Conservation (phyloP, 2,329 filamentous ascomycete genomes). For the Fusarium udum region DNA sequence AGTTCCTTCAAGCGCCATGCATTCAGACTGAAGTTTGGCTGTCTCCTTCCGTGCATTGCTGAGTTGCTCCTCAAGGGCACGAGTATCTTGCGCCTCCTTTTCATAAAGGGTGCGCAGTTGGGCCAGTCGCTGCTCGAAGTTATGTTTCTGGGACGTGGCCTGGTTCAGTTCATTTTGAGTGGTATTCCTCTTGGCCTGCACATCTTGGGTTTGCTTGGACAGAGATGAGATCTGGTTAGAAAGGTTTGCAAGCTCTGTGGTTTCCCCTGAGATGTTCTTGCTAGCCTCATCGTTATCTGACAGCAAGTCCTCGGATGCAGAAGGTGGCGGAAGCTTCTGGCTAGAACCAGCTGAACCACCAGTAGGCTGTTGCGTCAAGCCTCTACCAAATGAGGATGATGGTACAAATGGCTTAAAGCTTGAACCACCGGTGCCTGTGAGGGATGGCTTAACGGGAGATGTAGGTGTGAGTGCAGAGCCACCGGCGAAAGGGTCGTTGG, state of each 20-base stretch:
- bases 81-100: constrained; percentile 89
- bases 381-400: constrained; percentile 90
- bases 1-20: constrained; percentile 81
- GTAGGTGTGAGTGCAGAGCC: constrained; percentile 59
- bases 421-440: constrained; percentile 51
- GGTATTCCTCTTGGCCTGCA: constrained; percentile 81
- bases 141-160: constrained; percentile 85
- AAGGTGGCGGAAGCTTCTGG: constrained; percentile 51
- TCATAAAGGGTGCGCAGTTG: constrained; percentile 91
- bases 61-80: constrained; percentile 84
- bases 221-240: constrained; percentile 94
- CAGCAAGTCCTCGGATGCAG: constrained; percentile 83
- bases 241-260: constrained; percentile 91
- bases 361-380: constrained; percentile 78
- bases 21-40: constrained; percentile 83
- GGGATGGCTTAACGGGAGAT: constrained; percentile 63
- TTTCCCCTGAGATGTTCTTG: constrained; percentile 88
- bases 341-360: constrained; percentile 62
- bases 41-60: constrained; percentile 80
- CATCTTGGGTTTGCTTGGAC: constrained; percentile 92
- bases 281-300: constrained; percentile 90
- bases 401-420: constrained; percentile 92
- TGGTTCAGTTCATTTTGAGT: constrained; percentile 86
- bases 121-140: constrained; percentile 87
- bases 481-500: constrained; percentile 69